Percentiles rank a stretch among this genome's conserved stretches.
Evolutionary conservation across 352 stramenopile genomes (phyloP).

Genomic region (Phytopythium mirpurense): DNA sequence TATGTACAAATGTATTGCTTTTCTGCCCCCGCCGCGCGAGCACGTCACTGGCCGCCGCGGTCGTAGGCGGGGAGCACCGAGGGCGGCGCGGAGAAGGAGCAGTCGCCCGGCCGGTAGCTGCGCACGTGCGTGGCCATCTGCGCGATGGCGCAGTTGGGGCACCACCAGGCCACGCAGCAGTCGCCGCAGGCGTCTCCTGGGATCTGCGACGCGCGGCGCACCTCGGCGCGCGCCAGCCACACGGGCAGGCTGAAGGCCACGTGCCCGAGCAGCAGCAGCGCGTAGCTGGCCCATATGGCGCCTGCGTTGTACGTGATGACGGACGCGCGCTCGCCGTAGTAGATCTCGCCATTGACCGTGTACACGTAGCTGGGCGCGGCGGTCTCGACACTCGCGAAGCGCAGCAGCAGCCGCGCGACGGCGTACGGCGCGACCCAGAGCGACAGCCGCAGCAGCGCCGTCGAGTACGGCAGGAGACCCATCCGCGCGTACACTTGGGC

Average conservation of each 20-base stretch:
- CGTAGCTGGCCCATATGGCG: constrained; percentile 18
- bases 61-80: constrained; percentile 21
- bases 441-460: constrained; percentile 10
- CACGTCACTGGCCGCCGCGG: neutral
- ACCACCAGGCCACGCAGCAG: constrained; percentile 30
- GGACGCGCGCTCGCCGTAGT: constrained; percentile 2
- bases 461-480: constrained; percentile 19
- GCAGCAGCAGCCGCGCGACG: constrained; percentile 13
- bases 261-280: constrained; percentile 15
- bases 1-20: too few species aligned
- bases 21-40: too few species aligned
- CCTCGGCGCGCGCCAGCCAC: constrained; percentile 21
- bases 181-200: constrained; percentile 25
- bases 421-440: constrained; percentile 4
- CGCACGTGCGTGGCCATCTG: constrained; percentile 52
- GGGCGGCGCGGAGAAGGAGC: constrained; percentile 23
- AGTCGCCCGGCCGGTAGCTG: constrained; percentile 41
- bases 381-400: constrained; percentile 19
- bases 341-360: constrained; percentile 3
- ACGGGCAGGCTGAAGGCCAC: constrained; percentile 12
- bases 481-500: constrained; percentile 31
- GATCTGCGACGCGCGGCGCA: constrained; percentile 31
- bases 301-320: constrained; percentile 7
- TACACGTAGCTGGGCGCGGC: constrained; percentile 6
- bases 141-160: constrained; percentile 31